Evolutionary conservation across 371 early-diverging fungal species (phyloP), one percentile per base, ranked within the genome.

Genomic region (Sporodiniella umbellata): DNA sequence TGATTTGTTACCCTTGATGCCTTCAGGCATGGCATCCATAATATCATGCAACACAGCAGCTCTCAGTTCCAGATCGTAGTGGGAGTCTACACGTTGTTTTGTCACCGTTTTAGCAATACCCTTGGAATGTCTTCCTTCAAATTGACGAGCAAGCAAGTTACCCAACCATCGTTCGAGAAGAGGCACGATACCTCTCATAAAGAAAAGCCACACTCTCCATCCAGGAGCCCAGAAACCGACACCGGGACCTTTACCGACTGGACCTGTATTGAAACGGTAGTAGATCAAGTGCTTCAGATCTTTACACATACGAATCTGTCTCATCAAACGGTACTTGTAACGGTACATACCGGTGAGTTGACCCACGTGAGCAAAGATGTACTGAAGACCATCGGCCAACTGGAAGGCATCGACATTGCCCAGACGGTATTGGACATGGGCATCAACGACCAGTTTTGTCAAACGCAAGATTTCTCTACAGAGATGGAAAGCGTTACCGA

Each of bases 151-250:
- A 18, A 98, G 84, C 64, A 99, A 75, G 70, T 98, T 97, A 45
- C 95, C 95, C 22, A 99, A 86, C 96, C 99, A 97, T 45, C 97
- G 86, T 68, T 98, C 96, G 33, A 99, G 82, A 22, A 99, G 70
- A 19, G 99, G 97, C 6, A 96, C 95, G 44, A 96, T 93, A 54
- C 99, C 99, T 54, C 99, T 91, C 85, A 99, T 74, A 78, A 98
- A 99, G 80, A 96, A 97, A 22, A 96, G 84, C 99, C 99, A 99
- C 22, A 99, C 97, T 60, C 99, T 87, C 99, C 99, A 99, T 23
- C 92, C 92, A 31, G 99, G 98, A 12, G 96, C 98, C 99, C 99
- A 99, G 68, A 99, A 94, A 44, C 98, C 96, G 45, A 90, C 88
- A 62, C 99, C 98, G 23, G 99, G 98, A 43, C 97, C 98, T 64